Conservation (phyloP, 1,139 yeast species). For the Nakaseomyces uthaithaninus region DNA sequence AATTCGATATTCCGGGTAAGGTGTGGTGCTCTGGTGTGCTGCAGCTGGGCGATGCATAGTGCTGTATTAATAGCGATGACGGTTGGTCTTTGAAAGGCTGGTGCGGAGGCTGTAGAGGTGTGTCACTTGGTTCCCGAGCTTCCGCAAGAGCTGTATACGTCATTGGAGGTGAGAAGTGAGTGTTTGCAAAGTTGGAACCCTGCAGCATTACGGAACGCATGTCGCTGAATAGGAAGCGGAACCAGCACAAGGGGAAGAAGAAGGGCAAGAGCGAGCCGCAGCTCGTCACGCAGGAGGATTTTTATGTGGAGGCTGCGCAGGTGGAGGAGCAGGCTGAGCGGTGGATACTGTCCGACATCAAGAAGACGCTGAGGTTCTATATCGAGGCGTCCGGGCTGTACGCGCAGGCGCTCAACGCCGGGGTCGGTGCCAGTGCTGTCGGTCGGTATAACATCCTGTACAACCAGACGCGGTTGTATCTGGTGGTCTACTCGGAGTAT, state of each 20-base stretch:
- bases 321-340: slow-evolving; percentile 33
- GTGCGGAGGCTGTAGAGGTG: too few relatives aligned
- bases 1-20: too few relatives aligned
- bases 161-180: too few relatives aligned
- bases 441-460: slow-evolving; percentile 26
- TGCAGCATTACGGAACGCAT: too few relatives aligned
- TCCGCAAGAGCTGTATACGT: too few relatives aligned
- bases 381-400: slow-evolving; percentile 24
- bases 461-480: slow-evolving; percentile 27
- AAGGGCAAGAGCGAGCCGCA: slow-evolving; percentile 10
- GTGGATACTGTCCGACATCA: slow-evolving; percentile 31
- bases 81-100: too few relatives aligned
- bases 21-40: too few relatives aligned
- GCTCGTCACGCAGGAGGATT: slow-evolving; percentile 26
- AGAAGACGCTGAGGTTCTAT: slow-evolving; percentile 27
- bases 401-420: slow-evolving; percentile 18
- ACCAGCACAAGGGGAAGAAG: slow-evolving; percentile 7
- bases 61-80: too few relatives aligned
- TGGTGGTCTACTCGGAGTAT: slow-evolving; percentile 28
- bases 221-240: slow-evolving; percentile 2
- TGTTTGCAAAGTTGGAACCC: too few relatives aligned
- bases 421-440: slow-evolving; percentile 14
- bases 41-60: too few relatives aligned
- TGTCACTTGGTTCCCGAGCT: too few relatives aligned
- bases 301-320: slow-evolving; percentile 26